phyloP scores from a whole-genome alignment of 2,329 filamentous ascomycete genomes.

The Aspergillus terreus region DNA sequence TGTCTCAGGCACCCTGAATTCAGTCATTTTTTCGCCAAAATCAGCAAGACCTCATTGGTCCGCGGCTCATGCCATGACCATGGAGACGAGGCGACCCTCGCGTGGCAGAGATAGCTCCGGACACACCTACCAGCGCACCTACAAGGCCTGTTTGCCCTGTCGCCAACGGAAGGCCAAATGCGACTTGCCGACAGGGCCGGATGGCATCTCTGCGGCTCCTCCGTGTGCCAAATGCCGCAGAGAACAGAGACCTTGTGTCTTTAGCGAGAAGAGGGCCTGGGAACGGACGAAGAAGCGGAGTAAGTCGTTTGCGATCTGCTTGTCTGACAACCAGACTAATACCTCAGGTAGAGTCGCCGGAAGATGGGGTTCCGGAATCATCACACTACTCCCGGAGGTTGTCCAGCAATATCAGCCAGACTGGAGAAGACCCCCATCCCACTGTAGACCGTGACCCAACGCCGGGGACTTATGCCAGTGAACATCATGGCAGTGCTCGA shows the following conservation, averaged over 20 bases:
- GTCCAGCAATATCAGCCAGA: constrained; percentile 2
- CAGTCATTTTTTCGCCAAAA: neutral
- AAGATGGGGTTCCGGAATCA: constrained; percentile 5
- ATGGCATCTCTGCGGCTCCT: constrained; percentile 35
- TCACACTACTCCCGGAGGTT: constrained; percentile 4
- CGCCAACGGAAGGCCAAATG: constrained; percentile 53
- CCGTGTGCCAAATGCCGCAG: constrained; percentile 49
- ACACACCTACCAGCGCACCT: constrained; percentile 47
- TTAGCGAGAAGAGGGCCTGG: constrained; percentile 42
- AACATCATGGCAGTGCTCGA: neutral
- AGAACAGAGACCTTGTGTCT: constrained; percentile 50
- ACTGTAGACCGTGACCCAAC: constrained; percentile 1
- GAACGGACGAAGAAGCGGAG: constrained; percentile 35
- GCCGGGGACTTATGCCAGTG: constrained; percentile 1
- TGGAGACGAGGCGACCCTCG: constrained; percentile 19
- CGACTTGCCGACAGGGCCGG: constrained; percentile 41
- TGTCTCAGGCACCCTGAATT: neutral
- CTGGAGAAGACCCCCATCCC: constrained; percentile 5
- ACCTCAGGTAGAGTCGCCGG: constrained; percentile 5
- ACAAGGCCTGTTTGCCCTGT: constrained; percentile 54
- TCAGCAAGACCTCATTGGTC: constrained; percentile 12
- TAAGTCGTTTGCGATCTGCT: constrained; percentile 12
- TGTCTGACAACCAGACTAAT: neutral
- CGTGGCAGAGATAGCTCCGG: constrained; percentile 23
- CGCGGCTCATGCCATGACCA: constrained; percentile 4